A percentile compares a stretch with the other conserved stretches of the same genome.
phyloP scores from a whole-genome alignment of 257 asterid genomes.

The Solanum boliviense region DNA sequence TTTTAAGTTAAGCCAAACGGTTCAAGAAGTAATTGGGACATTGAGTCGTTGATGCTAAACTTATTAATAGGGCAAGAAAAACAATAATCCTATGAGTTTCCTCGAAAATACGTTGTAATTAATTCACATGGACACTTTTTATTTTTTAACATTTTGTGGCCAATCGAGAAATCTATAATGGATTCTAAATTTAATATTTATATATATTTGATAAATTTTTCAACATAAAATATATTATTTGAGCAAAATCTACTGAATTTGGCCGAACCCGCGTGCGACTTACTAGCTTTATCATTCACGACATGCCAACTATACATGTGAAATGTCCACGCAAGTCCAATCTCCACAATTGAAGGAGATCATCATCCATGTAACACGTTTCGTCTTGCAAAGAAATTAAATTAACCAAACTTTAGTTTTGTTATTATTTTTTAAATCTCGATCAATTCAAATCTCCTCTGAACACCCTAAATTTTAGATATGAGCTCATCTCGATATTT shows the following conservation, averaged over 20 bases:
- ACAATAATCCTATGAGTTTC: not conserved
- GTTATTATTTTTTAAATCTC: not conserved
- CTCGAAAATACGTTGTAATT: not conserved
- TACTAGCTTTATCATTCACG: too few species aligned
- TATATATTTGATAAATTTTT: too few species aligned
- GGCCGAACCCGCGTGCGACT: too few species aligned
- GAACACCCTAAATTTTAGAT: too few species aligned
- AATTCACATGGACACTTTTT: not conserved
- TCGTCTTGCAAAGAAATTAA: not conserved
- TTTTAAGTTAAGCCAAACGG: too few species aligned
- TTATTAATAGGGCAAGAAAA: not conserved
- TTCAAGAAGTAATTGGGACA: not conserved
- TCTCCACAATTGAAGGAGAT: not conserved
- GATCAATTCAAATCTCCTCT: too few species aligned
- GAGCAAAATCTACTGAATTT: too few species aligned
- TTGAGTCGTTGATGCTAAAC: not conserved
- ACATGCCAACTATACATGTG: too few species aligned
- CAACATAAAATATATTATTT: too few species aligned
- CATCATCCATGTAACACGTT: not conserved
- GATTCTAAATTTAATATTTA: too few species aligned
- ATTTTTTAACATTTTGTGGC: not conserved
- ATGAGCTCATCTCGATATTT: too few species aligned
- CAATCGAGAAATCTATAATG: not conserved
- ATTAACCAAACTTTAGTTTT: not conserved
- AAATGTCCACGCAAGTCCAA: not conserved